Base-by-base conservation (phyloP, 345 rosid species). In the Toxicodendron radicans region DNA sequence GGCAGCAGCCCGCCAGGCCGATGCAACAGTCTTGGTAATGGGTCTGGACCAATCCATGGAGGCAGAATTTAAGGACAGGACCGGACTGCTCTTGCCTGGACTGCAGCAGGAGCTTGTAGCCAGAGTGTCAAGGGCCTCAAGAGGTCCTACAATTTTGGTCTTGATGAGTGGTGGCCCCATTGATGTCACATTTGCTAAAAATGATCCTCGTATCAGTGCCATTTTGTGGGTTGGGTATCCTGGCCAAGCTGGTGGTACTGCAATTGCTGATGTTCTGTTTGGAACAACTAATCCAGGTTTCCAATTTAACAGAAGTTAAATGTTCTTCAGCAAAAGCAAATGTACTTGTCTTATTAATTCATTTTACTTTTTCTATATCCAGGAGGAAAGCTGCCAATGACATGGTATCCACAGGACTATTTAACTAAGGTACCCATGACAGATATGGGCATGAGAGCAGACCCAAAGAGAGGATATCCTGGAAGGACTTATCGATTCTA, bases 191-290 rank as follows among this genome's bases (percentile, higher is more conserved):
- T 91, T 95, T 53, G 99, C 99, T 8, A 95, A 95, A 72, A 69
- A 89, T n/a, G 80, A 93, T 58, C 90, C 88, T n/a, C 85, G 89
- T 58, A 56, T 95, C 3, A 76, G 91, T 30, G 92, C 97, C 61
- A 91, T 95, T 64, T 46, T 95, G 23, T 95, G 99, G 99, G 98
- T 88, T n/a, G 99, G 99, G 60, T 95, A 95, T 80, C 99, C 99
- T 2, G 99, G 99, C 64, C 96, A 95, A 78, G 96, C 90, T 4
- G 99, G 99, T 23, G 99, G 98, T 10, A 72, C 87, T 59, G 99
- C 97, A 43, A 88, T 95, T 16, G 99, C 90, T 7, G 91, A 95
- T 21, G 75, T 91, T 46, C 72, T 95, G 23, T 93, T 93, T 66
- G 99, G 99, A 61, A 83, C 85, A 9, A 82, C 79, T 66, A 93